Percentiles rank a stretch among this genome's conserved stretches.
Evolutionary conservation across 163 green algal genomes (phyloP).

Genomic region (Chloroidium sp.): DNA sequence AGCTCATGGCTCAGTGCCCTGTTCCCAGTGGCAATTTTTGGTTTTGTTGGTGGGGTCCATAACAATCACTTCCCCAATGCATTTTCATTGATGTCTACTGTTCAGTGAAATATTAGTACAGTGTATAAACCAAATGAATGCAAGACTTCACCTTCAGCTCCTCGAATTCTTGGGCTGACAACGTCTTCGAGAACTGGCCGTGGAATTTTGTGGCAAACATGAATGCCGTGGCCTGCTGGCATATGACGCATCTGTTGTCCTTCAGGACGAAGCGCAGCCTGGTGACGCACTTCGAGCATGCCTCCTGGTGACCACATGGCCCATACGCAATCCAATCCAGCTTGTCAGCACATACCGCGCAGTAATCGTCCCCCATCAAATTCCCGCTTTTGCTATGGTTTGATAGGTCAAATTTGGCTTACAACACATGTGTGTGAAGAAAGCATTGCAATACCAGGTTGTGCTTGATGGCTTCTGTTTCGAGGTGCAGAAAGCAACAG

Average conservation of each 20-base stretch:
- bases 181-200: slow-evolving; percentile 67
- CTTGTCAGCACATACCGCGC: slow-evolving; percentile 78
- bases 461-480: no score
- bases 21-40: no score
- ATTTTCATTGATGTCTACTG: no score
- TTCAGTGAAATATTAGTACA: no score
- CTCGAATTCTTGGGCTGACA: slow-evolving; percentile 53
- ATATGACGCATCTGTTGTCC: slow-evolving; percentile 79
- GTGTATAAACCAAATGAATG: no score
- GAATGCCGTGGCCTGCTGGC: slow-evolving; percentile 51
- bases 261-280: slow-evolving; percentile 79
- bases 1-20: no score
- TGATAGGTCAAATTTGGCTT: no score
- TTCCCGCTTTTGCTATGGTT: background rate
- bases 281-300: slow-evolving; percentile 78
- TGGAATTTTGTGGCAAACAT: slow-evolving; percentile 75
- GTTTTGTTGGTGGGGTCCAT: no score
- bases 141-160: slow-evolving; percentile 38
- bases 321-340: slow-evolving; percentile 73
- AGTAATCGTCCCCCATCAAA: slow-evolving; percentile 27
- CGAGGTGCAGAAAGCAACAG: no score
- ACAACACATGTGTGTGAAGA: no score
- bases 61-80: no score
- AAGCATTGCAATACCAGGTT: no score
- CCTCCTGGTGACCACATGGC: slow-evolving; percentile 81